phyloP scores from a whole-genome alignment of 352 stramenopile species.

The Phytophthora meadii region DNA sequence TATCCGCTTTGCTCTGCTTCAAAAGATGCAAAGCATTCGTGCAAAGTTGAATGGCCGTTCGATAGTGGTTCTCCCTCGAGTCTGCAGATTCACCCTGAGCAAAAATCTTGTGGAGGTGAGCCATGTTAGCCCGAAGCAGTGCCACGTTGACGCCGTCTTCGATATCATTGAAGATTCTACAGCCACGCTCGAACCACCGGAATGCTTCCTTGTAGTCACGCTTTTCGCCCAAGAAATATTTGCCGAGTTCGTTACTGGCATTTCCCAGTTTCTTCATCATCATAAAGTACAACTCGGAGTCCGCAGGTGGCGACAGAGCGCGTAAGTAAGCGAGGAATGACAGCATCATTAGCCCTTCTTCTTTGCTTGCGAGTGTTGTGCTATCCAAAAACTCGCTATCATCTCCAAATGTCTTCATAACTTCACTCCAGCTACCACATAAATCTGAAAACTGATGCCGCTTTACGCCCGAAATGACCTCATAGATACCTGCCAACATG shows the following conservation, averaged over 20 bases:
- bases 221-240: constrained; percentile 61
- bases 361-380: constrained; percentile 9
- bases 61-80: constrained; percentile 63
- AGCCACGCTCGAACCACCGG: constrained; percentile 81
- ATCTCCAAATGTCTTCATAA: constrained; percentile 19
- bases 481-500: constrained; percentile 46
- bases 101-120: constrained; percentile 88
- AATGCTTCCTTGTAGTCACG: constrained; percentile 66
- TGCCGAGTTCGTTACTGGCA: constrained; percentile 83
- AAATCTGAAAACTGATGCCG: constrained; percentile 31
- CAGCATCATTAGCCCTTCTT: constrained; percentile 51
- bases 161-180: constrained; percentile 82
- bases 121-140: constrained; percentile 79
- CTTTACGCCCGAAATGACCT: constrained; percentile 58
- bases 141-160: constrained; percentile 88
- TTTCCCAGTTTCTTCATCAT: constrained; percentile 92
- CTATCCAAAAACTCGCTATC: constrained; percentile 7
- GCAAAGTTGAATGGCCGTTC: constrained; percentile 68
- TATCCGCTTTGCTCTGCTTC: constrained; percentile 73
- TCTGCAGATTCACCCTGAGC: constrained; percentile 53
- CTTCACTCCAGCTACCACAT: constrained; percentile 9
- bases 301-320: constrained; percentile 60
- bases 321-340: constrained; percentile 77
- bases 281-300: constrained; percentile 84
- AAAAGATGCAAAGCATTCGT: constrained; percentile 64